phyloP scores from a whole-genome alignment of 192 early-diverging fungal genomes.

The Coemansia sp. region DNA sequence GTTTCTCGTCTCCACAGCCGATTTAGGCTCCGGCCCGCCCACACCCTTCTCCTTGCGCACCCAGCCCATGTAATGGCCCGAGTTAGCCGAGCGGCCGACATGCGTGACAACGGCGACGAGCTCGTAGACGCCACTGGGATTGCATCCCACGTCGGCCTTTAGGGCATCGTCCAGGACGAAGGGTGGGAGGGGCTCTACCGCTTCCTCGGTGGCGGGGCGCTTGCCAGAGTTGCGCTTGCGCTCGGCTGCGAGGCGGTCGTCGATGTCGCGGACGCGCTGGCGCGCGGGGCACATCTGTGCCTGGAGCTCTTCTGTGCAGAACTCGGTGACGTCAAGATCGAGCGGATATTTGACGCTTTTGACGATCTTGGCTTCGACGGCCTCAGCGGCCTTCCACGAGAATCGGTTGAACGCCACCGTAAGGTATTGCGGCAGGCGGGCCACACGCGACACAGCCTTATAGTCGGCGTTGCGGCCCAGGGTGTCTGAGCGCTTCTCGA shows the following conservation, averaged over 20 bases:
- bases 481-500: slow-evolving; percentile 88
- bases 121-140: slow-evolving; percentile 90
- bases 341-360: slow-evolving; percentile 95
- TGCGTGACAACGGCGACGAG: slow-evolving; percentile 93
- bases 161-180: slow-evolving; percentile 68
- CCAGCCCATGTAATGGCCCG: slow-evolving; percentile 97
- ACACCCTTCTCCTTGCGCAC: slow-evolving; percentile 68
- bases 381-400: slow-evolving; percentile 87
- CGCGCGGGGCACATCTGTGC: slow-evolving; percentile 68
- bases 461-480: slow-evolving; percentile 81
- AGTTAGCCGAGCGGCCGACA: slow-evolving; percentile 90
- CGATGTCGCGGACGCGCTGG: slow-evolving; percentile 66
- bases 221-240: slow-evolving; percentile 50
- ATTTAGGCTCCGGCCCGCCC: slow-evolving; percentile 48
- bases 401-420: slow-evolving; percentile 92
- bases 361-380: slow-evolving; percentile 88
- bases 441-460: slow-evolving; percentile 71
- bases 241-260: slow-evolving; percentile 64
- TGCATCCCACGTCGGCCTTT: slow-evolving; percentile 77
- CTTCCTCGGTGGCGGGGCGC: slow-evolving; percentile 24
- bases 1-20: slow-evolving; percentile 37
- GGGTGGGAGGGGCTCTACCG: slow-evolving; percentile 10
- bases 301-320: slow-evolving; percentile 83
- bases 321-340: slow-evolving; percentile 83
- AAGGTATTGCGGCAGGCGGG: slow-evolving; percentile 85